phyloP scores from a whole-genome alignment of 2,329 filamentous ascomycete species.

The Microcera coccophila region DNA sequence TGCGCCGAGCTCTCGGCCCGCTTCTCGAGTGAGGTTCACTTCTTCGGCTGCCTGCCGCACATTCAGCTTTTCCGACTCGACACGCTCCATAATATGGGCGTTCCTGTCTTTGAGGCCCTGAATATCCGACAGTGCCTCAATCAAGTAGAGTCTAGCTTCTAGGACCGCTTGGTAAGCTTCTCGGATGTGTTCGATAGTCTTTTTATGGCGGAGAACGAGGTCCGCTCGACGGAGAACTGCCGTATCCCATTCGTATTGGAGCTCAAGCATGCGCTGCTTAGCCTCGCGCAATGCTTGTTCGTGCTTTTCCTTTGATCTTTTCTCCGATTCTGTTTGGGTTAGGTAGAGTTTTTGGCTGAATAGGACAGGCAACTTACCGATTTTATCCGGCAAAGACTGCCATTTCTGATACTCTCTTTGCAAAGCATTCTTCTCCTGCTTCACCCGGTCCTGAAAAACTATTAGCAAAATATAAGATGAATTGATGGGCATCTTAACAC shows the following conservation, averaged over 20 bases:
- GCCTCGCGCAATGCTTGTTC: constrained; percentile 33
- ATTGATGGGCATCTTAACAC: constrained; percentile 12
- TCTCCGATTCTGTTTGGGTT: constrained; percentile 34
- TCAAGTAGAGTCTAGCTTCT: constrained; percentile 63
- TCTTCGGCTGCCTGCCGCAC: constrained; percentile 36
- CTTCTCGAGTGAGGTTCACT: constrained; percentile 35
- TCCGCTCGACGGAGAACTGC: constrained; percentile 54
- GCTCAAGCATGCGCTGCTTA: constrained; percentile 40
- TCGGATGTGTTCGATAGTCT: constrained; percentile 60
- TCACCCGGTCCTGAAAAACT: constrained; percentile 43
- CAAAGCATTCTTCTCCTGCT: constrained; percentile 60
- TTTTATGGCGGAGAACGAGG: constrained; percentile 50
- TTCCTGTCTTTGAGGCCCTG: constrained; percentile 65
- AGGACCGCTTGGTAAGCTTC: constrained; percentile 60
- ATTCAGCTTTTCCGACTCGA: constrained; percentile 45
- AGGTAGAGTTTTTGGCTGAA: constrained; percentile 6
- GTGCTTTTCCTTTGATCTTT: constrained; percentile 28
- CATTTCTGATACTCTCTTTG: constrained; percentile 65
- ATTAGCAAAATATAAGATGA: constrained; percentile 14
- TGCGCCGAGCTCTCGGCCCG: constrained; percentile 28
- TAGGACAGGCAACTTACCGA: constrained; percentile 49
- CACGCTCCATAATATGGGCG: constrained; percentile 49
- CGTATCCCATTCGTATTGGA: constrained; percentile 53
- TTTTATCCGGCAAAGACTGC: constrained; percentile 64
- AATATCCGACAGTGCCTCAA: constrained; percentile 82